phyloP scores from a whole-genome alignment of 306 rosid genomes.

The Delonix regia region DNA sequence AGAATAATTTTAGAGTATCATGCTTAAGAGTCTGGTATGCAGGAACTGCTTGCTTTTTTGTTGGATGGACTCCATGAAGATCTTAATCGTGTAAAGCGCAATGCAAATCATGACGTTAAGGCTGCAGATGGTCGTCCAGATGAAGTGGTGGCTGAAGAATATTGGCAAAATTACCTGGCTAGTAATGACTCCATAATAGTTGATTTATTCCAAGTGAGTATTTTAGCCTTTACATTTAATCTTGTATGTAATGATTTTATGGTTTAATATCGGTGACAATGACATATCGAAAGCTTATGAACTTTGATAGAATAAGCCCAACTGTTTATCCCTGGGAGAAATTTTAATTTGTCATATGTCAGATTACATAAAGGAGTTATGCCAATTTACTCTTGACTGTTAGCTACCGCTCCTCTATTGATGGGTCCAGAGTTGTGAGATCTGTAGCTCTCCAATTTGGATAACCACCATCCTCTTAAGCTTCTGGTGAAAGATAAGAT shows the following conservation, averaged over 20 bases:
- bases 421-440: no score
- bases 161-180: conserved; percentile 84
- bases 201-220: conserved; percentile 35
- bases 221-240: not conserved
- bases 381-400: no score
- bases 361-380: not conserved
- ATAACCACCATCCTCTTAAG: no score
- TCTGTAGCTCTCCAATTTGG: not conserved
- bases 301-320: not conserved
- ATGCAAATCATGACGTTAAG: conserved; percentile 75
- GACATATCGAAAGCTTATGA: not conserved
- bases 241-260: not conserved
- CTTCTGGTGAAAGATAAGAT: no score
- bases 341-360: not conserved
- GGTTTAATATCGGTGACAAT: not conserved
- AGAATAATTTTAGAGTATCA: no score
- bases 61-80: conserved; percentile 90
- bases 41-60: conserved; percentile 91
- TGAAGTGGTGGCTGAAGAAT: conserved; percentile 79
- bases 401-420: not conserved
- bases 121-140: conserved; percentile 70
- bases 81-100: conserved; percentile 78
- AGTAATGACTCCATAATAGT: conserved; percentile 78
- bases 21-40: not conserved
- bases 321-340: not conserved